phyloP scores from a whole-genome alignment of 306 rosid species.

The Gillenia trifoliata region DNA sequence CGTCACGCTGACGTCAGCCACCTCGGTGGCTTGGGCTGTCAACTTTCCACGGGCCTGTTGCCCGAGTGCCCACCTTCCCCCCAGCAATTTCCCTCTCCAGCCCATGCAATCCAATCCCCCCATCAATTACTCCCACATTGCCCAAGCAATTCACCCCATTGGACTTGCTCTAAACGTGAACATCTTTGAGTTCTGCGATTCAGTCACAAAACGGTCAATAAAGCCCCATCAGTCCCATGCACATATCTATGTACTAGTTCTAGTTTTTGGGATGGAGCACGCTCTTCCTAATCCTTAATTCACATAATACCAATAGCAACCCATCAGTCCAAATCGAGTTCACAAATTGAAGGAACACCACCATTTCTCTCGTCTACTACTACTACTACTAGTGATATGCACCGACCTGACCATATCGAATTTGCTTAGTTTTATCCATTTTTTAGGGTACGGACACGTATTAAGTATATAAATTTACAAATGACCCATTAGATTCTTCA shows the following conservation, averaged over 20 bases:
- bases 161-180: too few relatives aligned
- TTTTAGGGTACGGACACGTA: too few relatives aligned
- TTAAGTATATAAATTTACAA: too few relatives aligned
- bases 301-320: not conserved
- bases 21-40: too few relatives aligned
- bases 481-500: too few relatives aligned
- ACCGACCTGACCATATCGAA: not conserved
- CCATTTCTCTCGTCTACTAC: not conserved
- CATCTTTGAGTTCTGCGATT: constrained; percentile 23
- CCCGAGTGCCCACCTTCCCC: too few relatives aligned
- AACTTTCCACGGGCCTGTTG: too few relatives aligned
- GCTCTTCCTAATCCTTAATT: not conserved
- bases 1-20: too few relatives aligned
- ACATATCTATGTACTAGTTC: not conserved
- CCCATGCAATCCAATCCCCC: too few relatives aligned
- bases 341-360: not conserved
- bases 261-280: constrained; percentile 13
- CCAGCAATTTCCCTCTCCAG: too few relatives aligned
- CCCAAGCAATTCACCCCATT: too few relatives aligned
- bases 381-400: not conserved
- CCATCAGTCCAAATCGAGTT: not conserved
- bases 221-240: constrained; percentile 26
- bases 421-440: not conserved
- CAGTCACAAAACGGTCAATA: constrained; percentile 28
- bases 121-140: too few relatives aligned